Percentiles rank a stretch among this genome's conserved stretches.
These are phyloP conservation scores for Penicillium freii DNA, from an alignment of 2,329 filamentous ascomycete species.

Conservation along the genomic window DNA sequence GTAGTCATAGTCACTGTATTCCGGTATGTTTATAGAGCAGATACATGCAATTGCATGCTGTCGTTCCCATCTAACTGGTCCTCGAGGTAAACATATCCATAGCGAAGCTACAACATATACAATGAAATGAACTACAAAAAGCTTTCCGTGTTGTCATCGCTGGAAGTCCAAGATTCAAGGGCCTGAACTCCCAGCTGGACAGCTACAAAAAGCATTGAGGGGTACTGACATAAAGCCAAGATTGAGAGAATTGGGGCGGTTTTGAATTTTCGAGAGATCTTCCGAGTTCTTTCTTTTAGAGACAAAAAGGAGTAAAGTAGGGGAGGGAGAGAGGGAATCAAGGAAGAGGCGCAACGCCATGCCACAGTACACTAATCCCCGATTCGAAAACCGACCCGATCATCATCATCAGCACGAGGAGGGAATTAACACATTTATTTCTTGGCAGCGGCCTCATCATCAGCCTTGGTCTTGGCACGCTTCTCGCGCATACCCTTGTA, in stretches of 20 bases:
- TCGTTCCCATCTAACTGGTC: not conserved
- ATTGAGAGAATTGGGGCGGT: conserved; percentile 32
- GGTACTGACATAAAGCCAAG: conserved; percentile 3
- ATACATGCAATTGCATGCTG: not conserved
- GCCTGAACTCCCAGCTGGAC: not conserved
- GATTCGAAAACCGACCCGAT: conserved; percentile 40
- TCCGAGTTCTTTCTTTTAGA: conserved; percentile 39
- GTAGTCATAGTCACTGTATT: not conserved
- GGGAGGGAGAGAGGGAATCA: conserved; percentile 24
- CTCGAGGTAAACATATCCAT: too few relatives aligned
- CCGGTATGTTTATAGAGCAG: not conserved
- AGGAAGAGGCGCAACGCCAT: conserved; percentile 39
- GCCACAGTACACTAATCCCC: conserved; percentile 38
- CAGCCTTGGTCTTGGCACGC: conserved; percentile 79
- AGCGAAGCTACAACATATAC: not conserved
- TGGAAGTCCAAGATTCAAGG: not conserved
- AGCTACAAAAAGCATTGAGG: conserved; percentile 5
- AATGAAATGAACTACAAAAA: not conserved
- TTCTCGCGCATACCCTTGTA: conserved; percentile 84
- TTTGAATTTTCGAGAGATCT: conserved; percentile 41
- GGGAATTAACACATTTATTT: conserved; percentile 47
- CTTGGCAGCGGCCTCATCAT: conserved; percentile 60
- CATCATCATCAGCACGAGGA: conserved; percentile 38
- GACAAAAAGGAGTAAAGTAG: conserved; percentile 28
- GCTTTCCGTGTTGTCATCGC: not conserved